Percentiles rank a stretch among this genome's conserved stretches.
Conservation (phyloP, 192 early-diverging fungal genomes). For the Entomortierella lignicola region DNA sequence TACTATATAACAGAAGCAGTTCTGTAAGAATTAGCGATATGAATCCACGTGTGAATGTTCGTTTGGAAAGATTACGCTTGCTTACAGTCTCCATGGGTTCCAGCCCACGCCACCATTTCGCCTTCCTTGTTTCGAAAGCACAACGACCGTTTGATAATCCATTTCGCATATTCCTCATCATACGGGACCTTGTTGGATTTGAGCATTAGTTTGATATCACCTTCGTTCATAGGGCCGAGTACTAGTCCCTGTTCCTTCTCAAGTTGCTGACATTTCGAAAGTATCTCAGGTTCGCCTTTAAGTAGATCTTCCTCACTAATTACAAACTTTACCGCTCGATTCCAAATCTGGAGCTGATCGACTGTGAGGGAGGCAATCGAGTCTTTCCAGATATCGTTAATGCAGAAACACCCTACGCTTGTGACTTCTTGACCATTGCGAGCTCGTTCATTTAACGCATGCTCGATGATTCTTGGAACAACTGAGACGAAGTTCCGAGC, state of each 20-base stretch:
- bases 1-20: slow-evolving; percentile 6
- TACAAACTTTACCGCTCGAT: slow-evolving; percentile 31
- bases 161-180: slow-evolving; percentile 6
- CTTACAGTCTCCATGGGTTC: slow-evolving; percentile 47
- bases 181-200: slow-evolving; percentile 22
- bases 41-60: no score
- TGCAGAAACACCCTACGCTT: slow-evolving; percentile 7
- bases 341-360: background rate
- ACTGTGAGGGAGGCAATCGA: background rate
- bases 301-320: slow-evolving; percentile 30
- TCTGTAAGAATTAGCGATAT: no score
- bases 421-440: background rate
- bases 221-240: slow-evolving; percentile 24
- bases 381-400: slow-evolving; percentile 34
- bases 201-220: slow-evolving; percentile 25
- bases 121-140: slow-evolving; percentile 29
- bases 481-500: slow-evolving; percentile 15
- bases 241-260: slow-evolving; percentile 11
- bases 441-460: background rate
- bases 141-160: slow-evolving; percentile 14
- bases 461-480: slow-evolving; percentile 12
- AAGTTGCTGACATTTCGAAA: slow-evolving; percentile 8
- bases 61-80: no score
- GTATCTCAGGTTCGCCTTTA: background rate
- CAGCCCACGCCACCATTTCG: slow-evolving; percentile 46